These are phyloP conservation scores for Chalciporus pseudorubinellus DNA, from an alignment of 768 basidiomycete species.

Conservation along the genomic window DNA sequence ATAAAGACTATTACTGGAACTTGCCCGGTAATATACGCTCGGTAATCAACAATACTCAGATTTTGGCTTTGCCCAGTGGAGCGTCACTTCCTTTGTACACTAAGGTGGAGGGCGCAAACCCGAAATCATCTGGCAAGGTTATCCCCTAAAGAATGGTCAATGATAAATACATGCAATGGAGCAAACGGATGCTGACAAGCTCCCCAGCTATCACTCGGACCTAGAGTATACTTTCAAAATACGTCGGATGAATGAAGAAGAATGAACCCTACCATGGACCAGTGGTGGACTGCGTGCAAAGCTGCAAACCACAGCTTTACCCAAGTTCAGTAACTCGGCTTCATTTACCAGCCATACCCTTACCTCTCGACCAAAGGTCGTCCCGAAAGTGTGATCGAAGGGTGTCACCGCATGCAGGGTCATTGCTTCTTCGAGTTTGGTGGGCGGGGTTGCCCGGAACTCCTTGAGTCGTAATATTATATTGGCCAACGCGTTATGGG, in stretches of 20 bases:
- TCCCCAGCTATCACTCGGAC: conserved; percentile 84
- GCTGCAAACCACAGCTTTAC: conserved; percentile 80
- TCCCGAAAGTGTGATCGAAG: conserved; percentile 66
- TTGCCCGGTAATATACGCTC: conserved; percentile 8
- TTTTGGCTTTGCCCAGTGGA: conserved; percentile 63
- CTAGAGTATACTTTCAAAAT: conserved; percentile 36
- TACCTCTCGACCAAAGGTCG: conserved; percentile 84
- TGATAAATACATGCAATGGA: not conserved
- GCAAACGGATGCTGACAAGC: conserved; percentile 47
- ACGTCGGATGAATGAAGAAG: conserved; percentile 3
- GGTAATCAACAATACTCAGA: conserved; percentile 34
- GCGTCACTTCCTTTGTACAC: conserved; percentile 69
- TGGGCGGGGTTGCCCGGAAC: conserved; percentile 39
- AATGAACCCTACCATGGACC: conserved; percentile 68
- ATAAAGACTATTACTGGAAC: conserved; percentile 6
- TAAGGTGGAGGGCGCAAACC: conserved; percentile 83
- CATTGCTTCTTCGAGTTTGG: conserved; percentile 54
- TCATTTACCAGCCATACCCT: conserved; percentile 4
- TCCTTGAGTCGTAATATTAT: conserved; percentile 56
- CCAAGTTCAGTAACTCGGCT: not conserved
- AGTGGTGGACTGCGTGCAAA: conserved; percentile 86
- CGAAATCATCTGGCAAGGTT: conserved; percentile 70
- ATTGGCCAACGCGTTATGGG: conserved; percentile 53
- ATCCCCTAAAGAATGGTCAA: conserved; percentile 49
- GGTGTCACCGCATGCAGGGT: conserved; percentile 82